A percentile compares a stretch with the other conserved stretches of the same genome.
These are phyloP conservation scores for Mycena venus DNA, from an alignment of 768 basidiomycete genomes.

Conservation along the genomic window DNA sequence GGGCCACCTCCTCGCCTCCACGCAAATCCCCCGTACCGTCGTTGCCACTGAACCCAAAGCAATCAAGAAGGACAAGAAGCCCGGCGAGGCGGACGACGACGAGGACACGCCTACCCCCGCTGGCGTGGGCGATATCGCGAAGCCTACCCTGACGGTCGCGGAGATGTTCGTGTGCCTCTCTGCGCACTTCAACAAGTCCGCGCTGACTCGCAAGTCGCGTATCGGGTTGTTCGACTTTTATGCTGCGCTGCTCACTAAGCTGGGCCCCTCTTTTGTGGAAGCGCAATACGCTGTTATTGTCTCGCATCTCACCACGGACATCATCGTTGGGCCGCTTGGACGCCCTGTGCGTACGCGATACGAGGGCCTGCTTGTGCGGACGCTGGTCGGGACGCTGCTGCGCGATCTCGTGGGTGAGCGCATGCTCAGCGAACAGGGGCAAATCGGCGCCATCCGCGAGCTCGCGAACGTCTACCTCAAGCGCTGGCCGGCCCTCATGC, in stretches of 20 bases:
- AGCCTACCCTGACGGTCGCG: conserved; percentile 75
- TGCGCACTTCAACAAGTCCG: conserved; percentile 81
- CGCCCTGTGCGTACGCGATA: conserved; percentile 65
- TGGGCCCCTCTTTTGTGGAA: conserved; percentile 87
- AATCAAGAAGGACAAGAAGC: conserved; percentile 72
- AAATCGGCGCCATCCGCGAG: conserved; percentile 92
- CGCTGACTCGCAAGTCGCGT: conserved; percentile 75
- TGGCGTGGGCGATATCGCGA: conserved; percentile 62
- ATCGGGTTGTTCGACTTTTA: conserved; percentile 94
- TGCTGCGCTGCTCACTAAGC: conserved; percentile 76
- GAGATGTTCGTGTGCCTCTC: conserved; percentile 92
- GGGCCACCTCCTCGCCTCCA: conserved; percentile 86
- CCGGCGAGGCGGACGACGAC: conserved; percentile 68
- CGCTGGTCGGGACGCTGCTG: conserved; percentile 81
- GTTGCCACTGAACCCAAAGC: conserved; percentile 54
- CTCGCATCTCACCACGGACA: conserved; percentile 82
- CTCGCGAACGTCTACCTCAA: conserved; percentile 85
- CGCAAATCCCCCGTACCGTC: conserved; percentile 76
- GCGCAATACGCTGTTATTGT: conserved; percentile 84
- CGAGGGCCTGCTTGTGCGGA: conserved; percentile 80
- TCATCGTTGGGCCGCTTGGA: conserved; percentile 73
- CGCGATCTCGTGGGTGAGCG: conserved; percentile 90
- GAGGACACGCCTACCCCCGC: conserved; percentile 57
- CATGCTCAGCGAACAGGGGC: conserved; percentile 93
- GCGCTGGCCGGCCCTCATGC: conserved; percentile 94